Percentiles rank a stretch among this genome's conserved stretches.
Evolutionary conservation across 495 filamentous ascomycete species (phyloP).

Genomic region (Lasiosphaeria hispida): DNA sequence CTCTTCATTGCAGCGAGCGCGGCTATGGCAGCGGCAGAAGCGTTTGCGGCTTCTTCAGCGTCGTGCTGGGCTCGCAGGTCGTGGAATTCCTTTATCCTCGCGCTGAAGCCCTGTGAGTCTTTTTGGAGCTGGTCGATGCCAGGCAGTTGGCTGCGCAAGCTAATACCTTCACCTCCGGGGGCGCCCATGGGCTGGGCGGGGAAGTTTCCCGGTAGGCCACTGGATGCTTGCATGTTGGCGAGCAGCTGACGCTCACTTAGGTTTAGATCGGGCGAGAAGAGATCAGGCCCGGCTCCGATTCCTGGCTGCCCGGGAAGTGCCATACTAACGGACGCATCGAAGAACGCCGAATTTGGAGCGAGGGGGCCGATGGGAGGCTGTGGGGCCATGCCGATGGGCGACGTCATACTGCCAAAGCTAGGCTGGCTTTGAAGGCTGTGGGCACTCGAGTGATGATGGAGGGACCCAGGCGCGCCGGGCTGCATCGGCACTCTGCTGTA

Average conservation of each 20-base stretch:
- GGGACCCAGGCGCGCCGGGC: conserved; percentile 62
- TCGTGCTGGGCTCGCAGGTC: conserved; percentile 58
- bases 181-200: conserved; percentile 32
- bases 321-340: conserved; percentile 54
- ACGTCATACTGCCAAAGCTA: conserved; percentile 87
- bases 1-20: conserved; percentile 3
- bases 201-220: conserved; percentile 35
- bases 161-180: conserved; percentile 26
- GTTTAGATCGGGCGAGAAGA: conserved; percentile 48
- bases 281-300: conserved; percentile 33
- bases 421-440: conserved; percentile 96
- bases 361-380: conserved; percentile 65
- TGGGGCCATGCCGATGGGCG: conserved; percentile 73
- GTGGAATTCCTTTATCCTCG: conserved; percentile 54
- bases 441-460: conserved; percentile 91
- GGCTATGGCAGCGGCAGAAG: conserved; percentile 6
- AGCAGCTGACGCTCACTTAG: conserved; percentile 41
- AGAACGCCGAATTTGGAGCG: conserved; percentile 57
- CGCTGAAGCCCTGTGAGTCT: conserved; percentile 50
- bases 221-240: conserved; percentile 35
- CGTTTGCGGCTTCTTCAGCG: conserved; percentile 34
- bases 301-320: conserved; percentile 18
- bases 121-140: conserved; percentile 44
- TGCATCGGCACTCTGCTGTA: conserved; percentile 56
- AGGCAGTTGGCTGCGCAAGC: conserved; percentile 41